Evolutionary conservation across 306 rosid genomes (phyloP).

Genomic region (Casuarina cunninghamiana): DNA sequence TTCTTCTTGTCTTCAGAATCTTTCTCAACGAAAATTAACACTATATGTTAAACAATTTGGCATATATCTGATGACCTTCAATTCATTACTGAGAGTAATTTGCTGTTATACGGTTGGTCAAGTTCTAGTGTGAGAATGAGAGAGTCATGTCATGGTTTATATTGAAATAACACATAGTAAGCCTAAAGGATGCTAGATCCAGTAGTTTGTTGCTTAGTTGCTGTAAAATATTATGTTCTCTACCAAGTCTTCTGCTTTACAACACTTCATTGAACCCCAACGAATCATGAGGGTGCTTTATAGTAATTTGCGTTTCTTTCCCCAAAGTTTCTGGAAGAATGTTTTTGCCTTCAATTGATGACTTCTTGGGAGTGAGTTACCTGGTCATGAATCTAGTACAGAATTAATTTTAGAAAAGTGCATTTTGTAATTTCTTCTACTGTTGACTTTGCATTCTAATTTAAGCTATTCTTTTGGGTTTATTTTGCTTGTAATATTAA

Average conservation of each 20-base stretch:
- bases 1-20: neutral
- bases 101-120: neutral
- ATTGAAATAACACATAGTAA: neutral
- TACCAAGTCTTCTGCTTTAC: neutral
- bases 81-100: neutral
- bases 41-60: neutral
- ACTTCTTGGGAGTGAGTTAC: neutral
- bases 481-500: constrained; percentile 15
- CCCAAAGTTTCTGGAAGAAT: neutral
- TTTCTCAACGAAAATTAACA: neutral
- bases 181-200: neutral
- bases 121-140: neutral
- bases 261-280: neutral
- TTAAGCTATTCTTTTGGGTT: constrained; percentile 7
- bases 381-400: neutral
- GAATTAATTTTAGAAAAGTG: neutral
- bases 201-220: neutral
- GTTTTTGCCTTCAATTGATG: neutral
- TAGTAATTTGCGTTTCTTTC: neutral
- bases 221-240: neutral
- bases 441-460: constrained; percentile 1
- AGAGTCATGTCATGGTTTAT: neutral
- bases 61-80: neutral
- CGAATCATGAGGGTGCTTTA: neutral
- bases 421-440: constrained; percentile 1